Conservation (phyloP, 345 rosid species). For the Rhodomyrtus tomentosa region DNA sequence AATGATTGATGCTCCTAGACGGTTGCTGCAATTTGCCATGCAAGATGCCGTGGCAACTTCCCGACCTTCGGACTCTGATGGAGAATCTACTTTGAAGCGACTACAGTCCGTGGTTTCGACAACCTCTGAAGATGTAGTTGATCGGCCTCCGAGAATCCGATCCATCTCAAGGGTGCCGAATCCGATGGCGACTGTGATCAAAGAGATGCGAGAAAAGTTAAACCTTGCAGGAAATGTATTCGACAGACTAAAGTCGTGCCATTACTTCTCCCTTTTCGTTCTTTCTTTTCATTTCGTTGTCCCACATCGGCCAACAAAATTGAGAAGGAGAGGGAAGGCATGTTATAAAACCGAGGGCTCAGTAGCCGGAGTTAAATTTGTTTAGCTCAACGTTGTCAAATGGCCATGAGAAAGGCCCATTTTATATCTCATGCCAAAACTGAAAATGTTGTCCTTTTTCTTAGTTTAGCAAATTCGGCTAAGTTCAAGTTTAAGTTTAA, state of each 20-base stretch:
- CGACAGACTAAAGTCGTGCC: conserved; percentile 62
- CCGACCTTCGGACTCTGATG: conserved; percentile 26
- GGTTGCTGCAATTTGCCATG: conserved; percentile 87
- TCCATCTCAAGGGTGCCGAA: conserved; percentile 63
- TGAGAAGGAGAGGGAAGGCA: no score
- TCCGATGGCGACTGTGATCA: conserved; percentile 61
- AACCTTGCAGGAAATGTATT: conserved; percentile 72
- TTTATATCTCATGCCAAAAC: no score
- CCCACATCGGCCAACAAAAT: no score
- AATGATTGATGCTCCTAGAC: conserved; percentile 57
- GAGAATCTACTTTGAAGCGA: conserved; percentile 63
- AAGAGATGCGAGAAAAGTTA: conserved; percentile 57
- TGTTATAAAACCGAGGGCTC: no score
- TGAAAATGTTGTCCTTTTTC: no score
- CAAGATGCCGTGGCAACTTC: conserved; percentile 84
- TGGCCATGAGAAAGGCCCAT: no score
- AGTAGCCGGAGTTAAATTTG: no score
- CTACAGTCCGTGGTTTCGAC: conserved; percentile 86
- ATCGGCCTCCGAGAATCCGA: conserved; percentile 39
- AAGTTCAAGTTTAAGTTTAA: no score
- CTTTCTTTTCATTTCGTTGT: no score
- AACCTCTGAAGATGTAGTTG: conserved; percentile 31
- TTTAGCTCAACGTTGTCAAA: no score
- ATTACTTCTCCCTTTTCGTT: no score
- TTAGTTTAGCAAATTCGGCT: no score